Evolutionary conservation across 192 early-diverging fungal genomes (phyloP).

Genomic region (Blastocladiella britannica): DNA sequence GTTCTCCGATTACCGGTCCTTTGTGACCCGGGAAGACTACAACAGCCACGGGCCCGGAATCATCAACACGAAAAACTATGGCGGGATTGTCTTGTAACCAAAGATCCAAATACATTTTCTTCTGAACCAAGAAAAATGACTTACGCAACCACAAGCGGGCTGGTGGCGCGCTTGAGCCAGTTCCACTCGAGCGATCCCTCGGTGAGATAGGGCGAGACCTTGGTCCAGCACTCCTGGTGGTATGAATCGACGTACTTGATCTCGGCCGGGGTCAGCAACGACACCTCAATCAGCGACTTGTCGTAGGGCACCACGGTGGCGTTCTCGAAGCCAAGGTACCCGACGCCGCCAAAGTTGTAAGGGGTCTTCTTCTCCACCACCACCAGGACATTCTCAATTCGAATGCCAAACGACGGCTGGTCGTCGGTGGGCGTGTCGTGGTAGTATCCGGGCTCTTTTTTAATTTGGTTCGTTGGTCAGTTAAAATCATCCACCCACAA

Average conservation of each 20-base stretch:
- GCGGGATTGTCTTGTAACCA: too few species aligned
- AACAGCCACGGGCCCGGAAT: too few species aligned
- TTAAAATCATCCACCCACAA: too few species aligned
- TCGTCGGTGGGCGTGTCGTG: constrained; percentile 14
- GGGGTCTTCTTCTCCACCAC: constrained; percentile 48
- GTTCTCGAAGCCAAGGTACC: constrained; percentile 81
- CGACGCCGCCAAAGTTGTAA: constrained; percentile 68
- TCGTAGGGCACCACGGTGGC: constrained; percentile 76
- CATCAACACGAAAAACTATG: too few species aligned
- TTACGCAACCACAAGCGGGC: constrained; percentile 45
- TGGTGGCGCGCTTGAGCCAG: constrained; percentile 72
- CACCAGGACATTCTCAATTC: constrained; percentile 85
- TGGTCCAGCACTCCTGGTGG: constrained; percentile 48
- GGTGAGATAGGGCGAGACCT: constrained; percentile 57
- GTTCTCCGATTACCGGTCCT: too few species aligned
- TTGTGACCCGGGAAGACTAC: too few species aligned
- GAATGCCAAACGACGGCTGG: constrained; percentile 89
- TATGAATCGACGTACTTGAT: constrained; percentile 76
- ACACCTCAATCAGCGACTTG: constrained; percentile 51
- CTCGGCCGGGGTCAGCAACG: constrained; percentile 52
- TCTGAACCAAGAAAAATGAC: too few species aligned
- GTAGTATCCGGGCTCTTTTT: constrained; percentile 97
- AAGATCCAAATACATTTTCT: too few species aligned
- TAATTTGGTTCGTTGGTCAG: too few species aligned
- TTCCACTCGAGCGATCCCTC: constrained; percentile 38